Conservation (phyloP, 495 filamentous ascomycete species). For the Amniculicola lignicola region DNA sequence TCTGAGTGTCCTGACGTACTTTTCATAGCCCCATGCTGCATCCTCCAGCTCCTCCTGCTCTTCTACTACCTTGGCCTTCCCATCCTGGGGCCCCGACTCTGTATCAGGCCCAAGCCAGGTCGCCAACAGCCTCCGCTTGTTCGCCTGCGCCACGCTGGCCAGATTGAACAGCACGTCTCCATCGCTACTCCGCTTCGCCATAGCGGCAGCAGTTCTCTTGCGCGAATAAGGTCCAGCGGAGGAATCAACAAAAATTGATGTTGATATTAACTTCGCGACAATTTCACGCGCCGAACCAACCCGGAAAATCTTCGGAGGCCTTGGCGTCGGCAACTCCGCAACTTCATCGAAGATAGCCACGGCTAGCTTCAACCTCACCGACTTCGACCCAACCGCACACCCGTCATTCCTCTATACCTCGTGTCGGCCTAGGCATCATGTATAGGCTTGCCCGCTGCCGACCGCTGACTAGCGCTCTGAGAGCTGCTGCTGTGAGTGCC, state of each 20-base stretch:
- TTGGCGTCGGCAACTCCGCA: conserved; percentile 31
- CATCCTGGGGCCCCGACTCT: conserved; percentile 42
- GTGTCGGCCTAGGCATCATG: conserved; percentile 47
- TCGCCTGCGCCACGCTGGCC: conserved; percentile 46
- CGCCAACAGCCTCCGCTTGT: conserved; percentile 44
- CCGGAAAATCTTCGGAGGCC: conserved; percentile 28
- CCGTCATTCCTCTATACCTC: conserved; percentile 32
- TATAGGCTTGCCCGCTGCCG: conserved; percentile 70
- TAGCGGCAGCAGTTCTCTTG: no score
- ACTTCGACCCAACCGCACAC: conserved; percentile 5
- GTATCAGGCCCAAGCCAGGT: conserved; percentile 52
- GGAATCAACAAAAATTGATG: background rate
- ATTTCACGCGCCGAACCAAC: conserved; percentile 3
- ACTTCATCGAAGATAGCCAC: conserved; percentile 6
- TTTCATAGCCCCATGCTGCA: conserved; percentile 32
- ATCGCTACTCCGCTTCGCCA: conserved; percentile 33
- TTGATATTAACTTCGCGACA: conserved; percentile 29
- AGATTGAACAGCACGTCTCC: conserved; percentile 49
- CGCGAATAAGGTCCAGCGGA: background rate
- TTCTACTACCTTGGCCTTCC: conserved; percentile 40
- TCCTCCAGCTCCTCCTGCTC: conserved; percentile 42
- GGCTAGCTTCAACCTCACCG: conserved; percentile 11
- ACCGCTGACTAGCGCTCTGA: conserved; percentile 64
- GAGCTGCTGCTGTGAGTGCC: conserved; percentile 57
- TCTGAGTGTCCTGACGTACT: no score